Evolutionary conservation across 2,329 filamentous ascomycete genomes (phyloP).

Genomic region (Catunica adiposa): DNA sequence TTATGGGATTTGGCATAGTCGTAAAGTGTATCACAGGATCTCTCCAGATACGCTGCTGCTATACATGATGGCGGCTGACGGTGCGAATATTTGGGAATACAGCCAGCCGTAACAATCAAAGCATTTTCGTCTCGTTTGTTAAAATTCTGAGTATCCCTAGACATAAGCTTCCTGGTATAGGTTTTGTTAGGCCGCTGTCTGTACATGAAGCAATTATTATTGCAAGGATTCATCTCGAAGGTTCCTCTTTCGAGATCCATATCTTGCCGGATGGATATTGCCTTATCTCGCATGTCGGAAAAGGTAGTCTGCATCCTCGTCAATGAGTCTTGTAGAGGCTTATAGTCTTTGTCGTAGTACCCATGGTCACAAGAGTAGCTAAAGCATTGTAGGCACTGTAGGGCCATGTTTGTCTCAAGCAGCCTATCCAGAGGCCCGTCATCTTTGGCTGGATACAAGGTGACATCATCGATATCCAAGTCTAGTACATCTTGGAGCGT

Average conservation of each 20-base stretch:
- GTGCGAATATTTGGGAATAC: slow-evolving; percentile 3
- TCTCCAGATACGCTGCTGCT: slow-evolving; percentile 10
- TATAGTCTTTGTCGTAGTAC: slow-evolving; percentile 29
- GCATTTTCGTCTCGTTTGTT: slow-evolving; percentile 2
- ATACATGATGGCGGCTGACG: slow-evolving; percentile 11
- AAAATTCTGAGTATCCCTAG: not conserved
- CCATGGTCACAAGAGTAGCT: slow-evolving; percentile 46
- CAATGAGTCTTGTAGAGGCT: slow-evolving; percentile 10
- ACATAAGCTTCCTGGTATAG: not conserved
- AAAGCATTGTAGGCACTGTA: slow-evolving; percentile 43
- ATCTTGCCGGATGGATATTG: not conserved
- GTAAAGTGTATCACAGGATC: slow-evolving; percentile 8
- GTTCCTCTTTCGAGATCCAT: slow-evolving; percentile 4
- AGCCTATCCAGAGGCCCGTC: slow-evolving; percentile 18
- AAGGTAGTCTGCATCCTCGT: slow-evolving; percentile 3
- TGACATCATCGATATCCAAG: slow-evolving; percentile 14
- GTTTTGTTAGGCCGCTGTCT: not conserved
- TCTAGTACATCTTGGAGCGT: slow-evolving; percentile 35
- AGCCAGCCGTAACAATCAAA: slow-evolving; percentile 3
- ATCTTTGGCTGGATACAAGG: slow-evolving; percentile 2
- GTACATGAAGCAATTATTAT: slow-evolving; percentile 11
- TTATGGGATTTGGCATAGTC: not conserved
- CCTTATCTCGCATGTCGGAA: slow-evolving; percentile 5
- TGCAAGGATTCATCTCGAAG: not conserved
- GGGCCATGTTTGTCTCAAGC: slow-evolving; percentile 36